phyloP scores from a whole-genome alignment of 2,329 filamentous ascomycete species.

The Tricladium varicosporioides region DNA sequence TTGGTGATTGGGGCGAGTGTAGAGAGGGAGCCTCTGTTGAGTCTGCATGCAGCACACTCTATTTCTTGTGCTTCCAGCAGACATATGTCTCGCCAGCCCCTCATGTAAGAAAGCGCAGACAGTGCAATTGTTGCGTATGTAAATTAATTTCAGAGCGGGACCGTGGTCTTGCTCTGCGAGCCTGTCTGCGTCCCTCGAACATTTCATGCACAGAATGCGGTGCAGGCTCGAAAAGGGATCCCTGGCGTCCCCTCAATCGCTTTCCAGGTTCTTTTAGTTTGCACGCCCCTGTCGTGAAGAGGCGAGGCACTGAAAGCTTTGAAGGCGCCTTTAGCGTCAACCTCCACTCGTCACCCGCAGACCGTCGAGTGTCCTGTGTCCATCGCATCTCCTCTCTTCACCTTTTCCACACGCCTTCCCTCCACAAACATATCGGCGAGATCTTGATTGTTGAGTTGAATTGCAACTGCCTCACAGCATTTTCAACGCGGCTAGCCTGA shows the following conservation, averaged over 20 bases:
- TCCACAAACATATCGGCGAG: background rate
- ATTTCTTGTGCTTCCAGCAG: background rate
- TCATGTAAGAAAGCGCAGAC: too few species aligned
- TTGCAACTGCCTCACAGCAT: background rate
- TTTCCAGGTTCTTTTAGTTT: background rate
- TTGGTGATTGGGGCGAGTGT: too few species aligned
- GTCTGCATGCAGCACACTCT: background rate
- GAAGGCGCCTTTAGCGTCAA: conserved; percentile 1
- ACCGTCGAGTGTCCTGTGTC: background rate
- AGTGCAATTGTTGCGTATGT: background rate
- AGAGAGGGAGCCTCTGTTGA: background rate
- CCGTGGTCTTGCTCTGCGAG: background rate
- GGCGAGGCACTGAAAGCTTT: background rate
- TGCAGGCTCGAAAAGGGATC: conserved; percentile 6
- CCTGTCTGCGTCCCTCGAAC: background rate
- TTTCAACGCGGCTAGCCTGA: background rate
- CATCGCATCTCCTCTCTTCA: background rate
- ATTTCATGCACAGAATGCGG: conserved; percentile 9
- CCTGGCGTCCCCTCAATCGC: background rate
- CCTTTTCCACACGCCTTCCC: conserved; percentile 1
- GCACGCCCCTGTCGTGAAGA: background rate
- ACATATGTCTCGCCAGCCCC: too few species aligned
- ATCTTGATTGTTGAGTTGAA: background rate
- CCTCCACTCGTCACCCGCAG: background rate
- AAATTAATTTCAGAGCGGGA: background rate